Base-by-base conservation (phyloP, 176 grass and related monocot genomes). In the Triticum monococcum region DNA sequence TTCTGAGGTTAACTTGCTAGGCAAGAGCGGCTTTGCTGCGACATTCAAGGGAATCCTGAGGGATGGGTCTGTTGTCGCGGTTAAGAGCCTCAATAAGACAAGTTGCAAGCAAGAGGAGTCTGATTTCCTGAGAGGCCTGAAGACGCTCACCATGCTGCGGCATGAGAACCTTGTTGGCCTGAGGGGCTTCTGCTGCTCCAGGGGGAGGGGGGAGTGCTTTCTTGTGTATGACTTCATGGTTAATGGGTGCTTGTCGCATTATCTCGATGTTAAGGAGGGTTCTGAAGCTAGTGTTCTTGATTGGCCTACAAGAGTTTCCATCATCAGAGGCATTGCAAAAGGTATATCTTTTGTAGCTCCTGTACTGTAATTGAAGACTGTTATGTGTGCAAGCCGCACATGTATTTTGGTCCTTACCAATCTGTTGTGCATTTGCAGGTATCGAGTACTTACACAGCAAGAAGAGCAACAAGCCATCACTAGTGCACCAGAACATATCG, bases 101-200 rank as follows among this genome's bases (percentile, higher is more conserved):
- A 99, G 97, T 74, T 99, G 97, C 86, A 99, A 99, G 79, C 88
- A 95, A 63, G 97, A 99, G 82, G 97, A 99, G 57, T 84, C 94
- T 1, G 92, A 99, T 79, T 96, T 99, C 80, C 83, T 99, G 87
- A 92, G 91, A 77, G 97, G 97, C 0, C 37, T 99, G 40, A 99
- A 99, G 83, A 89, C 92, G 33, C 81, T 99, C 41, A 94, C 89
- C 17, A 28, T 93, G 60, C 68, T 99, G 81, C 90, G 68, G 30
- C 97, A 99, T 35, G 97, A 94, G 18, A 99, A 99, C 85, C 85
- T 99, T 20, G 89, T 96, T 20, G 74, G 84, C 5, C 70, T 99
- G 41, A 96, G 92, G 75, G 97, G 97, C 2, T 99, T 99, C 79
- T 96, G 97, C 82, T 99, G 97, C 70, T 99, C 97, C 5, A 92